A percentile compares a stretch with the other conserved stretches of the same genome.
phyloP scores from a whole-genome alignment of 1,139 yeast species.

The Hanseniaspora sp. region DNA sequence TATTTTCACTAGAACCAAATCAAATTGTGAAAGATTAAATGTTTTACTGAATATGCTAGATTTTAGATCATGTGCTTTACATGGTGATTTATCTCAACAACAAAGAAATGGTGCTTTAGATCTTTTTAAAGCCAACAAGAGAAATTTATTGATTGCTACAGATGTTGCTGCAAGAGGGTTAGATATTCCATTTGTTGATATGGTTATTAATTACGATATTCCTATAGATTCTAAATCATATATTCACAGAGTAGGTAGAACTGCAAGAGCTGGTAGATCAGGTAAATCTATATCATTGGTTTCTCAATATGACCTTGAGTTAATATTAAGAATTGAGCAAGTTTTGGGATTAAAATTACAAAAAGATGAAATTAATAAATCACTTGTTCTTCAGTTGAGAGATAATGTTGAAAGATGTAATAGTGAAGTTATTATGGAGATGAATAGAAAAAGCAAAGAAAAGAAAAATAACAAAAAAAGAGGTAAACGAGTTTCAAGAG shows the following conservation, averaged over 20 bases:
- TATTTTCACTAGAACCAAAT: constrained; percentile 87
- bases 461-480: constrained; percentile 24
- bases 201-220: constrained; percentile 84
- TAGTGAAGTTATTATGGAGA: constrained; percentile 77
- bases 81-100: constrained; percentile 86
- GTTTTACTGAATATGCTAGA: constrained; percentile 70
- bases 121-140: constrained; percentile 77
- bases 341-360: constrained; percentile 72
- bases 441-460: constrained; percentile 53
- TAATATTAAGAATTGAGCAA: constrained; percentile 77
- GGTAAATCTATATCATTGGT: constrained; percentile 88
- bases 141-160: constrained; percentile 81
- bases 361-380: constrained; percentile 71
- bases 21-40: constrained; percentile 86
- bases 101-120: constrained; percentile 88
- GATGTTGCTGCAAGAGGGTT: constrained; percentile 98
- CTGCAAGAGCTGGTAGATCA: constrained; percentile 94
- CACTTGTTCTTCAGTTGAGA: constrained; percentile 66
- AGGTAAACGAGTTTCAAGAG: constrained; percentile 8
- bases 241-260: constrained; percentile 94
- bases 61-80: constrained; percentile 82
- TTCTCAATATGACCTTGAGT: constrained; percentile 87
- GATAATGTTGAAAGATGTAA: constrained; percentile 86
- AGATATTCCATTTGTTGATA: constrained; percentile 90
- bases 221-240: constrained; percentile 98